Percentiles rank a stretch among this genome's conserved stretches.
Evolutionary conservation across 371 early-diverging fungal genomes (phyloP).

Genomic region (Chytridium lagenaria): DNA sequence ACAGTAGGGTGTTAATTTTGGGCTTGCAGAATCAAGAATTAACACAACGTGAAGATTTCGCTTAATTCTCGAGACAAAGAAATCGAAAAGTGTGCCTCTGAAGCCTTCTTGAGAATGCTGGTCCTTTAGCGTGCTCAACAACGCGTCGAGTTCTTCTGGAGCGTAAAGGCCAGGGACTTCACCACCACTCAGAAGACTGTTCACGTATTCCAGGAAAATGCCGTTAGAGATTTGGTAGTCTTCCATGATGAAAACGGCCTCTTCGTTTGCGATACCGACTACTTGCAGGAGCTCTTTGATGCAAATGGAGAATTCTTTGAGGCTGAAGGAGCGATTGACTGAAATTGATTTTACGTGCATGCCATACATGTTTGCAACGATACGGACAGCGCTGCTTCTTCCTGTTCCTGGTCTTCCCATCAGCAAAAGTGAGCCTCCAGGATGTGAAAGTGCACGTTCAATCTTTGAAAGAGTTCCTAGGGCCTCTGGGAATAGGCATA

Average conservation of each 20-base stretch:
- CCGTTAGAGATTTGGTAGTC: constrained; percentile 55
- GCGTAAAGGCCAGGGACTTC: constrained; percentile 57
- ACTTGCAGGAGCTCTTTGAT: constrained; percentile 54
- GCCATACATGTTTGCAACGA: constrained; percentile 49
- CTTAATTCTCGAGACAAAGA: constrained; percentile 48
- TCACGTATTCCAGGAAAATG: constrained; percentile 52
- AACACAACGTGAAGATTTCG: constrained; percentile 55
- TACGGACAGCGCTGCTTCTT: constrained; percentile 33
- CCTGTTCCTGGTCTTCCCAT: constrained; percentile 59
- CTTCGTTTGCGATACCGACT: constrained; percentile 46
- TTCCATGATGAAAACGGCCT: constrained; percentile 51
- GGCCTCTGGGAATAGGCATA: constrained; percentile 54
- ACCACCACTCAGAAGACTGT: constrained; percentile 55
- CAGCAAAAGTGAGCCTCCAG: constrained; percentile 55
- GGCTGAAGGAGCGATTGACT: constrained; percentile 39
- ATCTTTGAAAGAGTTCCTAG: constrained; percentile 44
- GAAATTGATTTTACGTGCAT: constrained; percentile 44
- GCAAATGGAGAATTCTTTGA: constrained; percentile 49
- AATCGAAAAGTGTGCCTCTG: constrained; percentile 56
- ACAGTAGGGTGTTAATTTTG: constrained; percentile 44
- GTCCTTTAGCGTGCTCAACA: constrained; percentile 46
- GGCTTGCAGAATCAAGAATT: constrained; percentile 47
- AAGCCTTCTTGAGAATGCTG: constrained; percentile 55
- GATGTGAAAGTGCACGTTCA: constrained; percentile 53
- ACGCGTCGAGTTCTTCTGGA: constrained; percentile 55